Conservation (phyloP, 768 basidiomycete genomes). For the Podaxis pistillaris region DNA sequence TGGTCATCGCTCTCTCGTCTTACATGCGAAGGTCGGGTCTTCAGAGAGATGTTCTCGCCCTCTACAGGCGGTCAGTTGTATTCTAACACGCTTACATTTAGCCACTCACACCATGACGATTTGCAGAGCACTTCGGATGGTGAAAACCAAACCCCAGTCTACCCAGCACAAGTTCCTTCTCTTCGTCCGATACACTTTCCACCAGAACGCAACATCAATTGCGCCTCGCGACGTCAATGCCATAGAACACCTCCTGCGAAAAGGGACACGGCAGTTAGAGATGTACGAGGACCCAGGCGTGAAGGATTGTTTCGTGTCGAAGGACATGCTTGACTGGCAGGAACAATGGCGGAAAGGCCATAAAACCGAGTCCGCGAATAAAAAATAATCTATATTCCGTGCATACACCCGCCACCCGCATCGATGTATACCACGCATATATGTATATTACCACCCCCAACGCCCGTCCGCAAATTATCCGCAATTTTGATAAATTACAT, state of each 20-base stretch:
- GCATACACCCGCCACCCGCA: not conserved
- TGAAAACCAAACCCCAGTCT: slow-evolving; percentile 58
- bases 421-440: not conserved
- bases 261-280: slow-evolving; percentile 65
- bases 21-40: slow-evolving; percentile 36
- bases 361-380: not conserved
- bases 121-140: slow-evolving; percentile 73
- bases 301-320: slow-evolving; percentile 73
- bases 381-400: not conserved
- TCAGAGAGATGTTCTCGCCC: slow-evolving; percentile 50
- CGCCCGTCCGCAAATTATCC: not conserved
- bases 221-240: slow-evolving; percentile 65
- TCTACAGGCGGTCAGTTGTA: slow-evolving; percentile 38
- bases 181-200: slow-evolving; percentile 70
- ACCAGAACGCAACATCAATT: slow-evolving; percentile 54
- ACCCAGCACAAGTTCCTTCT: slow-evolving; percentile 66
- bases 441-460: not conserved
- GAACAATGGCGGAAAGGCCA: slow-evolving; percentile 14
- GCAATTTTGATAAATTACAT: not conserved
- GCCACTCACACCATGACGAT: not conserved
- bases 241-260: slow-evolving; percentile 76
- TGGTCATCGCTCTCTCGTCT: not conserved
- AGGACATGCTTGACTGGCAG: slow-evolving; percentile 70
- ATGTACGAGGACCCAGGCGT: slow-evolving; percentile 65
- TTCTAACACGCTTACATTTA: not conserved